Base-by-base conservation (phyloP, 768 basidiomycete species). In the Hemileccinum rubropunctum region DNA sequence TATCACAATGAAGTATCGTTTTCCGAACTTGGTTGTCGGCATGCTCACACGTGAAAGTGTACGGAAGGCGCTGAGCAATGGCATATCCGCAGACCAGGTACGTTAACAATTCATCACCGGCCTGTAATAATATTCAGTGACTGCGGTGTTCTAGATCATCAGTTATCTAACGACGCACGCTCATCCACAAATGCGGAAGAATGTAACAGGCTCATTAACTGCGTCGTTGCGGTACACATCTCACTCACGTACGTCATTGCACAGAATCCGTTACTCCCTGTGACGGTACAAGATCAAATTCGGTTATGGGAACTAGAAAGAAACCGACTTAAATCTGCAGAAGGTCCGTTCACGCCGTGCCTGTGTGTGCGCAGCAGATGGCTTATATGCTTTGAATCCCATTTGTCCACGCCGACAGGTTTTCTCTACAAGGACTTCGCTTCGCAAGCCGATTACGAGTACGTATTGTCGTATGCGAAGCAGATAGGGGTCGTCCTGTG, bases 251-350 rank as follows among this genome's bases (percentile, higher is more conserved):
- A 61, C 48, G 38, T 60, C 58, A 45, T 49, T 39, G 13, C 27
- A 23, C 64, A 95, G 91, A 91, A 91, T 63, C 95, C 95, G 9
- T 73, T 98, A 13, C 75, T 99, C 20, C 95, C 97, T 26, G 93
- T 97, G 38, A 98, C 97, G 0, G 95, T 99, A 0, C 94, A 97
- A 63, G 95, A 99, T 71, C 95, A 98, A 70, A 90, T 99, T 53
- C 84, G 95, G 50, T 76, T 98, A 15, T 99, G 97, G 94, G 95
- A 99, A 69, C 76, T 95, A 38, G 97, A 98, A 73, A 82, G 88
- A 69, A 94, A 97, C 66, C 82, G 97, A 46, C 75, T 98, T 10
- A 87, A 89, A 61, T 86, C 89, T 36, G 77, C 84, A 66, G 90
- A 95, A 79, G 92, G 95, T 92, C 63, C 50, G 72, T 65, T 32